Evolutionary conservation across 495 filamentous ascomycete species (phyloP).

Genomic region (Aspergillus homomorphus): DNA sequence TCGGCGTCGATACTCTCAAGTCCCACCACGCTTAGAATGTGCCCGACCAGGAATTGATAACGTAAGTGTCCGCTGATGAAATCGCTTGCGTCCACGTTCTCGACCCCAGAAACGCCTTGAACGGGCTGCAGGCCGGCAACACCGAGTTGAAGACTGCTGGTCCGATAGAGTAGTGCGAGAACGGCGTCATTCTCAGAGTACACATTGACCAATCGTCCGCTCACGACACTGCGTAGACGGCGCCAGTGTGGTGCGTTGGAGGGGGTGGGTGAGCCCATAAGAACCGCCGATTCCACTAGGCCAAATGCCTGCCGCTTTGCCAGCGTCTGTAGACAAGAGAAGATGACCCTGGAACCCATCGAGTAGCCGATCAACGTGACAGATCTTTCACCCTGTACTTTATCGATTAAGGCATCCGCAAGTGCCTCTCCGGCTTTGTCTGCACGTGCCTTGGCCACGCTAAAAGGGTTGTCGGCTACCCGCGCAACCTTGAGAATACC

Average conservation of each 20-base stretch:
- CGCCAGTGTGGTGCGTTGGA: constrained; percentile 63
- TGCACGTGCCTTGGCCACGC: constrained; percentile 70
- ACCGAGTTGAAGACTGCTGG: constrained; percentile 70
- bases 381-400: constrained; percentile 82
- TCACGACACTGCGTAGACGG: constrained; percentile 66
- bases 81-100: constrained; percentile 73
- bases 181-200: constrained; percentile 76
- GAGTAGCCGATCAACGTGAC: constrained; percentile 88
- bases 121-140: constrained; percentile 72
- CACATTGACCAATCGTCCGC: constrained; percentile 72
- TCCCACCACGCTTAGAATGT: constrained; percentile 64
- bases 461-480: constrained; percentile 89
- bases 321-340: constrained; percentile 71
- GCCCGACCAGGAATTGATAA: constrained; percentile 67
- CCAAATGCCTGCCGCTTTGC: constrained; percentile 80
- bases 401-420: constrained; percentile 84
- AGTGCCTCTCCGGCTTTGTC: constrained; percentile 86
- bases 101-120: constrained; percentile 61
- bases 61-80: constrained; percentile 68
- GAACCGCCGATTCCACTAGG: constrained; percentile 75
- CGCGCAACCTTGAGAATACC: constrained; percentile 74
- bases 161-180: constrained; percentile 73
- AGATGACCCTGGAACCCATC: constrained; percentile 86
- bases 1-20: constrained; percentile 59
- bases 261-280: constrained; percentile 82